Percentiles rank a stretch among this genome's conserved stretches.
phyloP scores from a whole-genome alignment of 768 basidiomycete genomes.

The Tulasnella calospora region DNA sequence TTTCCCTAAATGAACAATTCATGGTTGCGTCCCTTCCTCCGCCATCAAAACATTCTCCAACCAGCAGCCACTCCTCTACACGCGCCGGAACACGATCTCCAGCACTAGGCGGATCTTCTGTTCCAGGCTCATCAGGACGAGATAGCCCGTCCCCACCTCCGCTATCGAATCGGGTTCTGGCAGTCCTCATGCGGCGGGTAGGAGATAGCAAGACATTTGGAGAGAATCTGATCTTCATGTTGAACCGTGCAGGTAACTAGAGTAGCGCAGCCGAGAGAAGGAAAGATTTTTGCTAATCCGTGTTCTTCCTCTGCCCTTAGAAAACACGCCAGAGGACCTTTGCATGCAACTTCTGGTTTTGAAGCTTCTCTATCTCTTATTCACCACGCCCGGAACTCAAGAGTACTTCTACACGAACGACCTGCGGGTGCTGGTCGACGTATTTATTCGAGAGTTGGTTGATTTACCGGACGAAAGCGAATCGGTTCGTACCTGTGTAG shows the following conservation, averaged over 20 bases:
- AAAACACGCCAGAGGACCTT: slow-evolving; percentile 79
- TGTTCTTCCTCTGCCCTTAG: slow-evolving; percentile 40
- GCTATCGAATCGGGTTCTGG: slow-evolving; percentile 69
- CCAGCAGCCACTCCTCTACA: slow-evolving; percentile 19
- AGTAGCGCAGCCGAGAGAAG: no score
- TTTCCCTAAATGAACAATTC: slow-evolving; percentile 94
- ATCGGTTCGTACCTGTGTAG: slow-evolving; percentile 58
- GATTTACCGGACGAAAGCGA: slow-evolving; percentile 92
- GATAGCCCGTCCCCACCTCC: neutral
- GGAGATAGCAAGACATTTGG: slow-evolving; percentile 92
- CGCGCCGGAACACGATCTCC: slow-evolving; percentile 25
- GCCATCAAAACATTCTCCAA: slow-evolving; percentile 22
- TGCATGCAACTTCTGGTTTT: slow-evolving; percentile 93
- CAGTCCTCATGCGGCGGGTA: slow-evolving; percentile 75
- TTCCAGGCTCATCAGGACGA: slow-evolving; percentile 24
- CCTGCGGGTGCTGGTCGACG: slow-evolving; percentile 90
- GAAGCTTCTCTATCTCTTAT: slow-evolving; percentile 90
- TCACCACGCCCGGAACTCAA: slow-evolving; percentile 85
- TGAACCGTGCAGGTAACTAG: slow-evolving; percentile 83
- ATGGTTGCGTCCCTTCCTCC: slow-evolving; percentile 75
- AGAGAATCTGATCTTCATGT: slow-evolving; percentile 98
- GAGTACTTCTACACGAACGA: slow-evolving; percentile 99
- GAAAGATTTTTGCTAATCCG: neutral
- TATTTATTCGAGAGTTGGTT: slow-evolving; percentile 89
- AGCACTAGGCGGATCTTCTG: slow-evolving; percentile 15